A percentile compares a stretch with the other conserved stretches of the same genome.
Evolutionary conservation across 176 grass and related monocot species (phyloP).

Genomic region (Eragrostis curvula): DNA sequence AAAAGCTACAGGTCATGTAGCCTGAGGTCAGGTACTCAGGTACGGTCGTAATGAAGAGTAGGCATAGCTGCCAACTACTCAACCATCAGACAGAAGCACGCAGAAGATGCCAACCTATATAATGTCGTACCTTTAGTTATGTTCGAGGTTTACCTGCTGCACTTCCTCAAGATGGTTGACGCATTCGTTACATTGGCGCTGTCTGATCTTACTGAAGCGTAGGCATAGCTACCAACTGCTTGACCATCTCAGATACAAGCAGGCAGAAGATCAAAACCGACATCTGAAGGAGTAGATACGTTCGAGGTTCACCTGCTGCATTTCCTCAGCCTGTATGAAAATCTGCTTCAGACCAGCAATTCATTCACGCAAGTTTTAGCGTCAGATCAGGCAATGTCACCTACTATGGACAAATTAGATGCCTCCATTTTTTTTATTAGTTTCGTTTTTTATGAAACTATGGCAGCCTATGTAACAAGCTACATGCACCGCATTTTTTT

Average conservation of each 20-base stretch:
- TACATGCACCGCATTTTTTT: too few relatives aligned
- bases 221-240: background rate
- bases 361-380: too few relatives aligned
- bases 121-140: background rate
- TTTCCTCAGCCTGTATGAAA: background rate
- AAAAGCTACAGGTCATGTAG: background rate
- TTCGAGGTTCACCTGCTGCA: background rate
- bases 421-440: too few relatives aligned
- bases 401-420: too few relatives aligned
- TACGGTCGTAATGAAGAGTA: background rate
- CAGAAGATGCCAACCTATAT: background rate
- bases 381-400: too few relatives aligned
- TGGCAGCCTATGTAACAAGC: too few relatives aligned
- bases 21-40: background rate
- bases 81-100: background rate
- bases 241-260: too few relatives aligned
- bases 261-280: background rate
- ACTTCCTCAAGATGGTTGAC: too few relatives aligned
- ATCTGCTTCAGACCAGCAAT: background rate
- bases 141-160: background rate
- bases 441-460: too few relatives aligned
- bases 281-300: background rate
- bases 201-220: background rate
- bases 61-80: background rate
- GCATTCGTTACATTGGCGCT: background rate